phyloP scores from a whole-genome alignment of 352 stramenopile genomes.

The Pythium grandisporangium region DNA sequence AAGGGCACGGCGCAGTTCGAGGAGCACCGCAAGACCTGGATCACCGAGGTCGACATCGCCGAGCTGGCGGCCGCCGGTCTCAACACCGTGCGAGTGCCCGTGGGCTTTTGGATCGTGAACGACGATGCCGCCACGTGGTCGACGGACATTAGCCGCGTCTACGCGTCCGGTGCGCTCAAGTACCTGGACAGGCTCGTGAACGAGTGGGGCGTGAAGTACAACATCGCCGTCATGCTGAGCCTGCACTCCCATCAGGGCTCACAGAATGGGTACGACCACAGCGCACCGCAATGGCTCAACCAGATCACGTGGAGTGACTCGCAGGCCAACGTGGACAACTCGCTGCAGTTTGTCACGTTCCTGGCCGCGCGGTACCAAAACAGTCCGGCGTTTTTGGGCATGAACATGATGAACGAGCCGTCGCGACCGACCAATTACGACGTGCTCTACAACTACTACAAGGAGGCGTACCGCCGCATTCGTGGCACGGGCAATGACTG shows the following conservation, averaged over 20 bases:
- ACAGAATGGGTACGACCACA: constrained; percentile 31
- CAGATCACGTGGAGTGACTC: constrained; percentile 2
- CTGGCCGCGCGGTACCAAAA: constrained; percentile 9
- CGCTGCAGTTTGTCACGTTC: constrained; percentile 7
- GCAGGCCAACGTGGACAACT: constrained; percentile 6
- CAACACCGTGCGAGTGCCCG: constrained; percentile 48
- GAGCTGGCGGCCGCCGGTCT: constrained; percentile 23
- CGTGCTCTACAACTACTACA: constrained; percentile 8
- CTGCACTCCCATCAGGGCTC: constrained; percentile 7
- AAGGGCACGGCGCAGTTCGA: constrained; percentile 8
- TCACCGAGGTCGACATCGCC: constrained; percentile 26
- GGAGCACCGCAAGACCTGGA: constrained; percentile 10
- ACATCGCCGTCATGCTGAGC: constrained; percentile 7
- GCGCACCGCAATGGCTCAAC: constrained; percentile 3
- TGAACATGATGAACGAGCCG: constrained; percentile 15
- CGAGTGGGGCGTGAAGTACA: constrained; percentile 10
- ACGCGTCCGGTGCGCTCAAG: background rate
- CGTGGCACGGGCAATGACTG: constrained; percentile 6
- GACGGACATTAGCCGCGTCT: background rate
- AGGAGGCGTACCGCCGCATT: constrained; percentile 5
- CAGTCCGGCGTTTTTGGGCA: constrained; percentile 10
- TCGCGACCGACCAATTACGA: background rate
- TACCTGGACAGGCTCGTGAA: constrained; percentile 7
- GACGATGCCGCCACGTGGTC: constrained; percentile 11
- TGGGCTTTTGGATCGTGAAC: constrained; percentile 48